phyloP scores from a whole-genome alignment of 225 moss, liverwort and hornwort species.

The Takakia lepidozioides region DNA sequence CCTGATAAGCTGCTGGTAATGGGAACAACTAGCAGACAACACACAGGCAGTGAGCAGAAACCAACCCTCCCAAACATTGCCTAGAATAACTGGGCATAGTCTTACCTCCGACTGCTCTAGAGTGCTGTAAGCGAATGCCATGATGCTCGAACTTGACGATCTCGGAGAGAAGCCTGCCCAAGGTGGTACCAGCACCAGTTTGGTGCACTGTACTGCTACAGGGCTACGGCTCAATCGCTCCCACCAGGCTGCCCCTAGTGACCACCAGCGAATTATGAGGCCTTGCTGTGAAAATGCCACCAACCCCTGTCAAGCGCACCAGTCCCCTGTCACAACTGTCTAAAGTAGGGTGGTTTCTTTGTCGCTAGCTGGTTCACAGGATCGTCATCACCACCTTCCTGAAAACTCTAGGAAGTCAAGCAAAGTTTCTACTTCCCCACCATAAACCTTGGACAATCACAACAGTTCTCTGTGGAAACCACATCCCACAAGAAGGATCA shows the following conservation, averaged over 20 bases:
- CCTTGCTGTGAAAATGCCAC: conserved; percentile 11
- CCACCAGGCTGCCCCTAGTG: conserved; percentile 13
- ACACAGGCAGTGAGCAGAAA: no score
- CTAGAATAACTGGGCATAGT: background rate
- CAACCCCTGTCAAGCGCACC: background rate
- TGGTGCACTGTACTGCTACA: conserved; percentile 9
- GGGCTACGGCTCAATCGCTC: conserved; percentile 5
- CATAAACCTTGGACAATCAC: background rate
- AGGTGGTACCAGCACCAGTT: conserved; percentile 11
- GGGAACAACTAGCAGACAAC: no score
- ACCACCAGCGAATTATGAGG: conserved; percentile 12
- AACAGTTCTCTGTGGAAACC: background rate
- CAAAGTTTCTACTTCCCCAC: background rate
- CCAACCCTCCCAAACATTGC: no score
- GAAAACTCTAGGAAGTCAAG: no score
- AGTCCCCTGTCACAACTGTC: no score
- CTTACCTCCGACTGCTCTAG: background rate
- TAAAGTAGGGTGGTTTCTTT: no score
- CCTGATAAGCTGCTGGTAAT: no score
- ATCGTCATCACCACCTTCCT: no score
- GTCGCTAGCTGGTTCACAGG: no score
- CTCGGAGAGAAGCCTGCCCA: conserved; percentile 16
- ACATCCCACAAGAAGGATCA: background rate
- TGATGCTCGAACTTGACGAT: conserved; percentile 10
- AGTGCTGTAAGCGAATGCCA: conserved; percentile 4